A percentile compares a stretch with the other conserved stretches of the same genome.
Evolutionary conservation across 805 yeast species (phyloP).

Genomic region (Nakazawaea peltata): DNA sequence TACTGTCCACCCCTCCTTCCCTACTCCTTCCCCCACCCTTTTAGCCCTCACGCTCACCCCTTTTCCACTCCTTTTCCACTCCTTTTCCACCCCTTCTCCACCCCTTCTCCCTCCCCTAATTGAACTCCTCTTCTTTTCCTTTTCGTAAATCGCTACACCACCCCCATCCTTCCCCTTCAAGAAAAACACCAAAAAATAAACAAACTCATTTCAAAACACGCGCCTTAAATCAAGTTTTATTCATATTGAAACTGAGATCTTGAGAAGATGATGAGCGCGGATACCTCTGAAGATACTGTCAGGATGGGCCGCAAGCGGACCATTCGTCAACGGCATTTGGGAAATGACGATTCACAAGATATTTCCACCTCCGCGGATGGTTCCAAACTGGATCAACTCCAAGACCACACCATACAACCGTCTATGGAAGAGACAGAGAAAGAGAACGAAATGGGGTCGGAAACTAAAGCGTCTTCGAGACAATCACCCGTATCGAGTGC

Average conservation of each 20-base stretch:
- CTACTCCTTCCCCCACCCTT: no score
- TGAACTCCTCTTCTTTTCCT: not conserved
- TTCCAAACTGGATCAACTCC: no score
- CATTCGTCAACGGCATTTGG: constrained; percentile 6
- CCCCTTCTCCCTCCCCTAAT: not conserved
- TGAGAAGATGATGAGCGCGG: no score
- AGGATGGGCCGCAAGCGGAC: constrained; percentile 7
- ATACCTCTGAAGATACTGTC: no score
- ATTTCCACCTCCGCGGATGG: no score
- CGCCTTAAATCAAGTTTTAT: no score
- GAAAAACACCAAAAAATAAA: not conserved
- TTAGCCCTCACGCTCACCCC: no score
- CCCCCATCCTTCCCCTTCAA: not conserved
- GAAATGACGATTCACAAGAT: no score
- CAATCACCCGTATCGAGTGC: not conserved
- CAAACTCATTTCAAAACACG: not conserved
- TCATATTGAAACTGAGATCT: no score
- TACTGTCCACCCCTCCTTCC: no score
- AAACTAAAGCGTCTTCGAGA: constrained; percentile 5
- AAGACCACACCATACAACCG: not conserved
- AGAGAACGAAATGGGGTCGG: not conserved
- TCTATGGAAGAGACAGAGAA: not conserved
- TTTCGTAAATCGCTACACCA: not conserved
- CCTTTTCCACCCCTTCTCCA: not conserved
- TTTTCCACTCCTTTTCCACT: not conserved